A percentile compares a stretch with the other conserved stretches of the same genome.
Evolutionary conservation across 768 basidiomycete species (phyloP).

Genomic region (Russula dissimulans): DNA sequence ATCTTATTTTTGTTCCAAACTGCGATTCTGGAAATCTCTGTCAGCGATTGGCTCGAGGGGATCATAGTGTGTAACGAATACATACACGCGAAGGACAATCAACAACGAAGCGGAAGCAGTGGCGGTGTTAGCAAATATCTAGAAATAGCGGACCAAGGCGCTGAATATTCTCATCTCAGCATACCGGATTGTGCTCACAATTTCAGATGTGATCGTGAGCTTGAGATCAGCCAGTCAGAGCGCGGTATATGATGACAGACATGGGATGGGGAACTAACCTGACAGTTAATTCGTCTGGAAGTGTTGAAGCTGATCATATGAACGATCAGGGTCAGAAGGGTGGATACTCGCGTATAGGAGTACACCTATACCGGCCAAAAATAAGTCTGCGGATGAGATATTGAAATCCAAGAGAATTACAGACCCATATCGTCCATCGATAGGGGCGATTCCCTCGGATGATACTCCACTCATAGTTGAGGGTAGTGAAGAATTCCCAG

Average conservation of each 20-base stretch:
- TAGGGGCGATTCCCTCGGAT: background rate
- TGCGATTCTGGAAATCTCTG: background rate
- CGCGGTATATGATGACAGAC: too few species aligned
- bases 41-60: background rate
- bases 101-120: background rate
- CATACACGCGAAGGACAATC: conserved; percentile 1
- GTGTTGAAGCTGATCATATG: background rate
- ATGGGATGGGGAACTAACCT: background rate
- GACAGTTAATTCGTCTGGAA: background rate
- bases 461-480: background rate
- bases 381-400: background rate
- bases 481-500: background rate
- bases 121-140: background rate
- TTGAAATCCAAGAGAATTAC: background rate
- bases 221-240: background rate
- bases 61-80: background rate
- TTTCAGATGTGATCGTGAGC: background rate
- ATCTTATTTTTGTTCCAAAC: background rate
- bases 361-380: background rate
- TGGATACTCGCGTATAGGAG: background rate
- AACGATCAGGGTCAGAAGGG: background rate
- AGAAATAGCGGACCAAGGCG: background rate
- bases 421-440: background rate
- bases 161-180: background rate
- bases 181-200: background rate